phyloP scores from a whole-genome alignment of 495 filamentous ascomycete genomes.

The Lepidopterella palustris region DNA sequence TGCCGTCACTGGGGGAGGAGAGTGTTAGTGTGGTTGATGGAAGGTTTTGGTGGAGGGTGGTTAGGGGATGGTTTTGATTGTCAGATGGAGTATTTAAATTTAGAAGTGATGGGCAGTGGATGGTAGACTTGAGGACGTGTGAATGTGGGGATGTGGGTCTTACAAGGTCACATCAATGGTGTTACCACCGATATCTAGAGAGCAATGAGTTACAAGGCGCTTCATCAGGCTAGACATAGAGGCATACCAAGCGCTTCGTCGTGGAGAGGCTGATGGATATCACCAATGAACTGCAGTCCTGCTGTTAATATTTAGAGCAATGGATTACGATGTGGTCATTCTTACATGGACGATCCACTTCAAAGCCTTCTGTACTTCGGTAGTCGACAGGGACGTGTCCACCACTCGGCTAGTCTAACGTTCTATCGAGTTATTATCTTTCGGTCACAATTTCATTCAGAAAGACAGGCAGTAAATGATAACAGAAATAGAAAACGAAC shows the following conservation, averaged over 20 bases:
- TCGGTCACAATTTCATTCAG: background rate
- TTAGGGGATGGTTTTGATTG: too few species aligned
- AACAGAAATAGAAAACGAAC: constrained; percentile 16
- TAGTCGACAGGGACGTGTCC: constrained; percentile 34
- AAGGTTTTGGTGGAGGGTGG: too few species aligned
- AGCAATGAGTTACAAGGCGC: background rate
- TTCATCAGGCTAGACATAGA: background rate
- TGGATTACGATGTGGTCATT: background rate
- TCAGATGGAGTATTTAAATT: too few species aligned
- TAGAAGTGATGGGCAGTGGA: too few species aligned
- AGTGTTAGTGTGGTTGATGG: background rate
- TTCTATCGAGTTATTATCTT: background rate
- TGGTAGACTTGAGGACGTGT: too few species aligned
- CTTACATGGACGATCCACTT: constrained; percentile 51
- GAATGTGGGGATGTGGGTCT: background rate
- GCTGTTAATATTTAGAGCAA: background rate
- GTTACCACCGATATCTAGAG: constrained; percentile 50
- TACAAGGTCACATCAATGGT: constrained; percentile 50
- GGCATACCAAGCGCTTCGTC: constrained; percentile 45
- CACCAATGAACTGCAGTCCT: constrained; percentile 56
- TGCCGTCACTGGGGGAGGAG: constrained; percentile 24
- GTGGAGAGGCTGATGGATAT: constrained; percentile 62
- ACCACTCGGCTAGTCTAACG: constrained; percentile 44
- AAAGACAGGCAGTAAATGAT: background rate
- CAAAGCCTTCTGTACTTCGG: constrained; percentile 46